A percentile compares a stretch with the other conserved stretches of the same genome.
Evolutionary conservation across 1,284 basidiomycete genomes (phyloP).

Genomic region (Entoloma clypeatum): DNA sequence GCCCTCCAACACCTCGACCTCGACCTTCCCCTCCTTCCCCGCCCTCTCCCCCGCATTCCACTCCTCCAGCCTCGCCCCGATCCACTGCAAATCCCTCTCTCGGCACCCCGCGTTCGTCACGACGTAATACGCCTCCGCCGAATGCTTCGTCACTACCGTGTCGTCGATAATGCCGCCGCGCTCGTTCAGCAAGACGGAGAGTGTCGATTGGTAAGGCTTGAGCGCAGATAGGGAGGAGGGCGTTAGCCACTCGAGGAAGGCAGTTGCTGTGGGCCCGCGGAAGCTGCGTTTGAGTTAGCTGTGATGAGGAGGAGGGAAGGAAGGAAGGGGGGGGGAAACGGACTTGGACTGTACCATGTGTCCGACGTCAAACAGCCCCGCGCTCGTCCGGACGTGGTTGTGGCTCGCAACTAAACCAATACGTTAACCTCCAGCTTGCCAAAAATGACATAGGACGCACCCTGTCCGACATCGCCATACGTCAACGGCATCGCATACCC

Average conservation of each 20-base stretch:
- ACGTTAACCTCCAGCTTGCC: slow-evolving; percentile 9
- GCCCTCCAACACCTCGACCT: slow-evolving; percentile 78
- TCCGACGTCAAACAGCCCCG: slow-evolving; percentile 94
- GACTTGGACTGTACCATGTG: slow-evolving; percentile 95
- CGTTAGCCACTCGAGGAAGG: slow-evolving; percentile 83
- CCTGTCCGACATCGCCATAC: slow-evolving; percentile 82
- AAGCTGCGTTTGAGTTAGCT: slow-evolving; percentile 48
- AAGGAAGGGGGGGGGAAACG: slow-evolving; percentile 10
- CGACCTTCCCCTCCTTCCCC: slow-evolving; percentile 60
- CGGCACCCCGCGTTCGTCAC: slow-evolving; percentile 95
- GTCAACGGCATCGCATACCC: slow-evolving; percentile 93
- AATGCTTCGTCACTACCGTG: slow-evolving; percentile 82
- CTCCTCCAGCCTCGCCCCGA: slow-evolving; percentile 60
- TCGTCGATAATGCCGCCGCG: slow-evolving; percentile 96
- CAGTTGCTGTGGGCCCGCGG: slow-evolving; percentile 67
- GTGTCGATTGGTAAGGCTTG: slow-evolving; percentile 66
- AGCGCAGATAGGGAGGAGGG: slow-evolving; percentile 77
- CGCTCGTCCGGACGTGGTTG: slow-evolving; percentile 80
- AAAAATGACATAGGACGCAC: slow-evolving; percentile 36
- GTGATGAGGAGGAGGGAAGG: slow-evolving; percentile 7
- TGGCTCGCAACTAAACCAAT: slow-evolving; percentile 76
- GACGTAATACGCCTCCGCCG: slow-evolving; percentile 81
- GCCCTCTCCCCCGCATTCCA: slow-evolving; percentile 68
- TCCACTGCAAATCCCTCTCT: slow-evolving; percentile 79
- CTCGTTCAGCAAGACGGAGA: slow-evolving; percentile 88